A percentile compares a stretch with the other conserved stretches of the same genome.
Conservation (phyloP, 2,329 filamentous ascomycete species). For the Fusarium guadeloupense region DNA sequence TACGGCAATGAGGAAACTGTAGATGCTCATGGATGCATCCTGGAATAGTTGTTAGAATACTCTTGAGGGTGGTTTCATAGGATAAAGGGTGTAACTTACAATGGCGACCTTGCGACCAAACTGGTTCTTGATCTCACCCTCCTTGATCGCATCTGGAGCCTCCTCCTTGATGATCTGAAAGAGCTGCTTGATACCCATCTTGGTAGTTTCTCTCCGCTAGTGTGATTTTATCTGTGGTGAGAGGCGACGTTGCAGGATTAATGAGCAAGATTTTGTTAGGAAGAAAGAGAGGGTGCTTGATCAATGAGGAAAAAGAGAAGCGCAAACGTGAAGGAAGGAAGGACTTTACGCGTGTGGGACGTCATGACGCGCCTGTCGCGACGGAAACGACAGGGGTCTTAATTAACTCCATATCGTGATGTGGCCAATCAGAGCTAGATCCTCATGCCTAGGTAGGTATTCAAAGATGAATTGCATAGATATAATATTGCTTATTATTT, state of each 20-base stretch:
- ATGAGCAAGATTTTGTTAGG: background rate
- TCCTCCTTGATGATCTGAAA: conserved; percentile 88
- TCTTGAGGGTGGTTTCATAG: background rate
- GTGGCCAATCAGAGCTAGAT: too few species aligned
- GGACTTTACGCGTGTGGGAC: conserved; percentile 38
- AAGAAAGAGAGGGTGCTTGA: background rate
- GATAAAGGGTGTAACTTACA: conserved; percentile 63
- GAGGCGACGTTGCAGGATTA: background rate
- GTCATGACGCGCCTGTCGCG: conserved; percentile 47
- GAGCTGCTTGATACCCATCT: conserved; percentile 76
- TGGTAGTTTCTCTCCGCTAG: conserved; percentile 37
- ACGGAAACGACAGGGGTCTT: conserved; percentile 41
- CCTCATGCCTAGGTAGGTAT: too few species aligned
- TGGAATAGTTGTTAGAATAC: conserved; percentile 28
- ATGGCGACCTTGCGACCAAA: conserved; percentile 99
- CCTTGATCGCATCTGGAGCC: conserved; percentile 93
- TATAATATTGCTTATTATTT: too few species aligned
- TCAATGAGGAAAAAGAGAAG: conserved; percentile 6
- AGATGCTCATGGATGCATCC: conserved; percentile 90
- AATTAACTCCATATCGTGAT: conserved; percentile 43
- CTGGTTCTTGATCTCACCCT: conserved; percentile 98
- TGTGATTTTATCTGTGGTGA: background rate
- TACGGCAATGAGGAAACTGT: conserved; percentile 97
- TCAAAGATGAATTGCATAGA: too few species aligned
- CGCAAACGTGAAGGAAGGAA: conserved; percentile 23